Evolutionary conservation across 108 stramenopile species (phyloP).

Genomic region (Cyclotella baltica): DNA sequence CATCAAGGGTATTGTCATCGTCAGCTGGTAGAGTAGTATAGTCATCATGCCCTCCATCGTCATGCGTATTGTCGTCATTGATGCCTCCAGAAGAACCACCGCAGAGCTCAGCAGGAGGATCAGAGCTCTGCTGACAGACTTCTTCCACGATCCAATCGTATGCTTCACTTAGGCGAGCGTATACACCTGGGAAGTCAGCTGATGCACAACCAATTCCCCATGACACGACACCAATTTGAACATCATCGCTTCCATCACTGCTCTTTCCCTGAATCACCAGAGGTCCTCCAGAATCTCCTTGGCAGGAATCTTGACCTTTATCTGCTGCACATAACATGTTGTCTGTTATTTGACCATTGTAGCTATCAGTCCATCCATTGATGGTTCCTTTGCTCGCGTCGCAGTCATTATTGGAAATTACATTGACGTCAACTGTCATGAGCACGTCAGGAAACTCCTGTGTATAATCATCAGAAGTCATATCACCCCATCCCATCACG

Average conservation of each 20-base stretch:
- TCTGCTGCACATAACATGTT: conserved; percentile 50
- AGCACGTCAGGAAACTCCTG: neutral
- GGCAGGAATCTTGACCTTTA: conserved; percentile 36
- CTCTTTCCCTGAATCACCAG: conserved; percentile 37
- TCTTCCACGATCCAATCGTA: conserved; percentile 42
- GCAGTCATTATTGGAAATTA: conserved; percentile 45
- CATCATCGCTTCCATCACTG: conserved; percentile 27
- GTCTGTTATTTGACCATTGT: conserved; percentile 38
- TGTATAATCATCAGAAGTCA: conserved; percentile 2
- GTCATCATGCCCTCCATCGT: too few relatives aligned
- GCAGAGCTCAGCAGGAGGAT: conserved; percentile 1
- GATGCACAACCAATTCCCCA: conserved; percentile 44
- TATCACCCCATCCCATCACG: conserved; percentile 65
- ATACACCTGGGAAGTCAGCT: conserved; percentile 47
- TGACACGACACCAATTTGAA: conserved; percentile 44
- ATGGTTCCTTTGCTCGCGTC: conserved; percentile 27
- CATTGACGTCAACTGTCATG: conserved; percentile 33
- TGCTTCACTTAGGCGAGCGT: conserved; percentile 29
- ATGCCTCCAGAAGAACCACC: neutral
- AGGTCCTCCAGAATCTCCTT: conserved; percentile 40
- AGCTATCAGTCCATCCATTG: conserved; percentile 6
- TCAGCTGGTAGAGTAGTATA: neutral
- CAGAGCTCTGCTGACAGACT: conserved; percentile 30
- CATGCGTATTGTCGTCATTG: too few relatives aligned
- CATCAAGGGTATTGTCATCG: neutral